Conservation (phyloP, 768 basidiomycete genomes). For the Kockovaella imperatae region DNA sequence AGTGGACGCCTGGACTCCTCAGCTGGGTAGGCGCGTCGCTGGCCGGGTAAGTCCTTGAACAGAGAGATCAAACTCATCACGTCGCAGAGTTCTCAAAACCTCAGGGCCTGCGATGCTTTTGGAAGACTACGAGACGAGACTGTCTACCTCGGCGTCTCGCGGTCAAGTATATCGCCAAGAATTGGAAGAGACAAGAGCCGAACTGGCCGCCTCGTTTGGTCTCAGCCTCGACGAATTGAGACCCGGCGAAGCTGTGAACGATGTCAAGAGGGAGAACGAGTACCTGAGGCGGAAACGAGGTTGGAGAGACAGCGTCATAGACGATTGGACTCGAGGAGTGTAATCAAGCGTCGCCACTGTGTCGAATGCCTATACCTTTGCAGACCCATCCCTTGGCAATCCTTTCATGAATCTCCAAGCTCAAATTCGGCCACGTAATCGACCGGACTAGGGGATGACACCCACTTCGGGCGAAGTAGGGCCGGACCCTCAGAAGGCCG, state of each 20-base stretch:
- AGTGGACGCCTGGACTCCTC: conserved; percentile 70
- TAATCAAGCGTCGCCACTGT: too few relatives aligned
- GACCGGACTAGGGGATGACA: too few relatives aligned
- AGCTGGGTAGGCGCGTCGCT: conserved; percentile 91
- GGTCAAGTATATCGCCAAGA: conserved; percentile 46
- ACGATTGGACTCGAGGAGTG: conserved; percentile 21
- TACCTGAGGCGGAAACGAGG: too few relatives aligned
- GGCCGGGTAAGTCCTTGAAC: conserved; percentile 60
- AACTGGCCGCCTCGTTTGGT: conserved; percentile 19
- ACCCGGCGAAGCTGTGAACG: conserved; percentile 23
- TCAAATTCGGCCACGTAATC: too few relatives aligned
- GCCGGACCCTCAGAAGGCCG: too few relatives aligned
- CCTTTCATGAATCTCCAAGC: too few relatives aligned
- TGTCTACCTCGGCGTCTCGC: conserved; percentile 5
- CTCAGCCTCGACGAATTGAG: conserved; percentile 25
- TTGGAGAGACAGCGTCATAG: conserved; percentile 20
- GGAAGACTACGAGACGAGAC: conserved; percentile 72
- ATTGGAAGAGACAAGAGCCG: conserved; percentile 15
- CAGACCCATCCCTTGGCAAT: too few relatives aligned
- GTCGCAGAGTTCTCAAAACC: conserved; percentile 67
- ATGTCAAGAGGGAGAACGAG: conserved; percentile 3
- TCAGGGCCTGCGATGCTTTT: conserved; percentile 72
- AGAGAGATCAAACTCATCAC: background rate
- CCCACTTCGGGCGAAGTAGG: too few relatives aligned
- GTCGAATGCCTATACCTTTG: too few relatives aligned